A percentile compares a stretch with the other conserved stretches of the same genome.
Conservation (phyloP, 768 basidiomycete genomes). For the Goffeauzyma gilvescens region DNA sequence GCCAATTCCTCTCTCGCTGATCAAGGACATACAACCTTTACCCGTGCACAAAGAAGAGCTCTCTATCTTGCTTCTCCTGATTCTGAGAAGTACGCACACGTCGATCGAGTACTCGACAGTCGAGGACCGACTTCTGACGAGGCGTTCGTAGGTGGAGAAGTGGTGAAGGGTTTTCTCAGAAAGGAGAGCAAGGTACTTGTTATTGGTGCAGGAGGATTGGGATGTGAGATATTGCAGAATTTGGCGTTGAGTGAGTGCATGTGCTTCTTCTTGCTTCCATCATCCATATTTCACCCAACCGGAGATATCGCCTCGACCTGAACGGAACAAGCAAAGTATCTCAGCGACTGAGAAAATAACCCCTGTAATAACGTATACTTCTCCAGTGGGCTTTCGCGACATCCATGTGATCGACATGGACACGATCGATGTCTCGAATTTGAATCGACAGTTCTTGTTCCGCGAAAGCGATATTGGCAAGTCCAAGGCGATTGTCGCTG, state of each 20-base stretch:
- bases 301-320: too few relatives aligned
- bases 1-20: too few relatives aligned
- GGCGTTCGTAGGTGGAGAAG: slow-evolving; percentile 56
- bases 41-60: background rate
- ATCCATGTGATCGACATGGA: slow-evolving; percentile 99
- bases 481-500: slow-evolving; percentile 81
- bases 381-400: slow-evolving; percentile 68
- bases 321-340: too few relatives aligned
- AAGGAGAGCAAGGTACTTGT: slow-evolving; percentile 78
- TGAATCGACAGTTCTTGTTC: slow-evolving; percentile 96
- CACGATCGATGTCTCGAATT: slow-evolving; percentile 96
- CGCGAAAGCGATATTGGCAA: slow-evolving; percentile 66
- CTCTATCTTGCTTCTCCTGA: background rate
- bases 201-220: slow-evolving; percentile 92
- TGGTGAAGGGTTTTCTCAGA: slow-evolving; percentile 69
- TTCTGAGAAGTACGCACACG: slow-evolving; percentile 43
- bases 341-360: too few relatives aligned
- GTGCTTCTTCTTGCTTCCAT: background rate
- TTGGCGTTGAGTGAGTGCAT: slow-evolving; percentile 51
- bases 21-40: background rate
- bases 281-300: background rate
- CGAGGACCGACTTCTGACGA: slow-evolving; percentile 80
- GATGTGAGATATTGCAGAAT: slow-evolving; percentile 91
- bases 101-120: slow-evolving; percentile 67
- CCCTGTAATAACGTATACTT: too few relatives aligned